phyloP scores from a whole-genome alignment of 2,329 filamentous ascomycete genomes.

The Pseudogymnoascus sp. region DNA sequence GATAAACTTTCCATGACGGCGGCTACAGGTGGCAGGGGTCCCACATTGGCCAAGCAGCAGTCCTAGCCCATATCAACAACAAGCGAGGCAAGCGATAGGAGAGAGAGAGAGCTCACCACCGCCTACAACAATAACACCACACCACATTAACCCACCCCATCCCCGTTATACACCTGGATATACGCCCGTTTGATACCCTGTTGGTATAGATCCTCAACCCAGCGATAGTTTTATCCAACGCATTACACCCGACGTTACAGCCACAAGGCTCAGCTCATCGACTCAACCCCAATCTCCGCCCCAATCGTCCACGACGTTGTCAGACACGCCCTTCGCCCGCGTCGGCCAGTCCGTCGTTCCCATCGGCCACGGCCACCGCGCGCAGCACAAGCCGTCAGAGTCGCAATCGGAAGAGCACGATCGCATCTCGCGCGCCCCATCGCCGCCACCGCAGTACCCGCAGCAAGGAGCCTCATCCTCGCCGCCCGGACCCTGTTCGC shows the following conservation, averaged over 20 bases:
- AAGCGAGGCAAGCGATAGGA: conserved; percentile 10
- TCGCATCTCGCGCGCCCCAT: conserved; percentile 32
- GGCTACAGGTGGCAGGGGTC: conserved; percentile 5
- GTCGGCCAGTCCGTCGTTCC: conserved; percentile 38
- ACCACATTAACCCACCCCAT: not conserved
- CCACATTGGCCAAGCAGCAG: conserved; percentile 3
- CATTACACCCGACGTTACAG: not conserved
- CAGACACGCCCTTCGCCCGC: conserved; percentile 36
- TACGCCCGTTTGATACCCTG: conserved; percentile 7
- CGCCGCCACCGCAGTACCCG: conserved; percentile 47
- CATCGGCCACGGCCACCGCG: conserved; percentile 16
- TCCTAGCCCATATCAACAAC: conserved; percentile 2
- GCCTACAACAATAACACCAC: conserved; percentile 8
- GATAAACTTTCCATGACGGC: conserved; percentile 5
- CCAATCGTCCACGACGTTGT: conserved; percentile 38
- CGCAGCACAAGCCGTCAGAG: conserved; percentile 21
- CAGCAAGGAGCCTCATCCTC: conserved; percentile 38
- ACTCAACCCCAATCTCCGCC: not conserved
- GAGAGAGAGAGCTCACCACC: not conserved
- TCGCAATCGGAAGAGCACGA: conserved; percentile 29
- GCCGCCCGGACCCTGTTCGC: conserved; percentile 38
- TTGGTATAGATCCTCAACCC: not conserved
- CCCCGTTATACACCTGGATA: not conserved
- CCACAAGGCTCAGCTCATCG: not conserved
- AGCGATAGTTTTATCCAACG: not conserved